phyloP scores from a whole-genome alignment of 2,329 filamentous ascomycete species.

The Xylaria sp. region DNA sequence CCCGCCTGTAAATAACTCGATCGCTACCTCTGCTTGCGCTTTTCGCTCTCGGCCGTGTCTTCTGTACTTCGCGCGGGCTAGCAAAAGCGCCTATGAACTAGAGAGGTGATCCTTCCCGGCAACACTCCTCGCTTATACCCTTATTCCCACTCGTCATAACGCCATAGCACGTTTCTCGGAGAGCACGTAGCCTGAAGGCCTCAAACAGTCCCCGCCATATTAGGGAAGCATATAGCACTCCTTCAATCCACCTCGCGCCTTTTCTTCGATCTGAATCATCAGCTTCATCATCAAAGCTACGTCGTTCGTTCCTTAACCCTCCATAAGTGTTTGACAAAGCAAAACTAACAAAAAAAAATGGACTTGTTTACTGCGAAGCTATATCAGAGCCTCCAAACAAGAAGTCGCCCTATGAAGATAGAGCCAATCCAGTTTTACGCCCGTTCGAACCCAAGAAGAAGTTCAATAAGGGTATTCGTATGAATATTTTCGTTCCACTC shows the following conservation, averaged over 20 bases:
- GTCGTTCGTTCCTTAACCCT: constrained; percentile 28
- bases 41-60: constrained; percentile 14
- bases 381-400: constrained; percentile 31
- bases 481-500: constrained; percentile 39
- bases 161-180: constrained; percentile 18
- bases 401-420: constrained; percentile 29
- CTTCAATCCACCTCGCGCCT: constrained; percentile 31
- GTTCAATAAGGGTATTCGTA: constrained; percentile 31
- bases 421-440: constrained; percentile 40
- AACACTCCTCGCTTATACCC: constrained; percentile 1
- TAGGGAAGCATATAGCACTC: constrained; percentile 22
- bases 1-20: constrained; percentile 25
- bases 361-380: constrained; percentile 5
- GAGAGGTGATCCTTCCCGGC: constrained; percentile 15
- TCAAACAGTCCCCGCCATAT: constrained; percentile 8
- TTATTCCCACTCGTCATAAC: constrained; percentile 15
- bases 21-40: constrained; percentile 31
- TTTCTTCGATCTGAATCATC: constrained; percentile 40
- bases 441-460: constrained; percentile 21
- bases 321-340: constrained; percentile 36
- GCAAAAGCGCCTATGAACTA: constrained; percentile 2
- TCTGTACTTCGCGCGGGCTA: constrained; percentile 16
- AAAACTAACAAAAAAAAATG: constrained; percentile 27
- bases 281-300: constrained; percentile 25
- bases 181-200: background rate